Percentiles rank a stretch among this genome's conserved stretches.
Evolutionary conservation across 371 early-diverging fungal species (phyloP).

Genomic region (Vairimorpha necatrix): DNA sequence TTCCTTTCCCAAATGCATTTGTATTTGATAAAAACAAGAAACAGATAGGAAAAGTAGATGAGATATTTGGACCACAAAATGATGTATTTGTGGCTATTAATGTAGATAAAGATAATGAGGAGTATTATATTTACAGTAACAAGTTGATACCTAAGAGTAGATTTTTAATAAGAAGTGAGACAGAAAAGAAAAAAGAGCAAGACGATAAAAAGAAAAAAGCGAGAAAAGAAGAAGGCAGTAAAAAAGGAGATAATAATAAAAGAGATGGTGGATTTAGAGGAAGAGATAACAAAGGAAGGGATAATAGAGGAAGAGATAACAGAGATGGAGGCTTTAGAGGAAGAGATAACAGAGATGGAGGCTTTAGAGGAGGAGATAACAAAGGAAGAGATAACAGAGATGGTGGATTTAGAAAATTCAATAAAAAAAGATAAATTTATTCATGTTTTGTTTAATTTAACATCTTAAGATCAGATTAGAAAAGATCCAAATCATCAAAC

Average conservation of each 20-base stretch:
- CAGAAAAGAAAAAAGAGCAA: slow-evolving; percentile 50
- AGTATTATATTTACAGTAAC: slow-evolving; percentile 45
- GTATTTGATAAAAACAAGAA: slow-evolving; percentile 86
- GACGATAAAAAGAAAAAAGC: slow-evolving; percentile 19
- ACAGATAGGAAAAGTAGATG: slow-evolving; percentile 95
- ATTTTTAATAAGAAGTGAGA: slow-evolving; percentile 50
- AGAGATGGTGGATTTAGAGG: neutral
- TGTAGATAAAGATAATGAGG: slow-evolving; percentile 10
- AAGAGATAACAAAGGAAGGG: neutral
- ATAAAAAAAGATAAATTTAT: too few relatives aligned
- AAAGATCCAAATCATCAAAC: too few relatives aligned
- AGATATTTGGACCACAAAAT: slow-evolving; percentile 91
- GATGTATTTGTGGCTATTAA: slow-evolving; percentile 68
- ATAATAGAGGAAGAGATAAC: neutral
- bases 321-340: neutral
- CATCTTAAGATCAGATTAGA: too few relatives aligned
- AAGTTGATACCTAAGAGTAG: slow-evolving; percentile 53
- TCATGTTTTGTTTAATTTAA: too few relatives aligned
- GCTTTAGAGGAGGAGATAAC: neutral
- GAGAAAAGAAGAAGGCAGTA: neutral
- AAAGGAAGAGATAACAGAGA: neutral
- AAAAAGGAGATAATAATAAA: neutral
- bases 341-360: neutral
- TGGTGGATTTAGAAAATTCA: neutral
- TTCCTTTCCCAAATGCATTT: slow-evolving; percentile 96